Conservation (phyloP, 345 rosid genomes). For the Cardamine resedifolia region DNA sequence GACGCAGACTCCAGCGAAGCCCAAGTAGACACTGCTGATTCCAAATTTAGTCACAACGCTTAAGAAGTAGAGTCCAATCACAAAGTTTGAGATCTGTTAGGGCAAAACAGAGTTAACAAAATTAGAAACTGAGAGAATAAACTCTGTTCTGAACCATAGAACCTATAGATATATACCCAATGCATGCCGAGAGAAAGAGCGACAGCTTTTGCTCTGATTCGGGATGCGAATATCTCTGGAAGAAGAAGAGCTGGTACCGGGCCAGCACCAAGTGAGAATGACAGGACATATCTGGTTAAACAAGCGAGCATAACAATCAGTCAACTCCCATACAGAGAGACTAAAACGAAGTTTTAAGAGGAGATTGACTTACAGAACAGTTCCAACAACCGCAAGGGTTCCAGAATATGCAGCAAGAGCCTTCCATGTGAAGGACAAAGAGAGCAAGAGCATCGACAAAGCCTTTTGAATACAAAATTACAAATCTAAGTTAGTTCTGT, state of each 20-base stretch:
- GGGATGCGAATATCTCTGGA: slow-evolving; percentile 92
- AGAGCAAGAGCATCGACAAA: slow-evolving; percentile 87
- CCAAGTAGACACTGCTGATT: slow-evolving; percentile 87
- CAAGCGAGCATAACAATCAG: background rate
- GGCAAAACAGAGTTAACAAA: background rate
- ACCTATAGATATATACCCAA: slow-evolving; percentile 57
- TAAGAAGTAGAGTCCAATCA: slow-evolving; percentile 89
- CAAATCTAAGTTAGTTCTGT: background rate
- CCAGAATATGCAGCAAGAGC: slow-evolving; percentile 92
- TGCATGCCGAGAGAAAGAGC: slow-evolving; percentile 93
- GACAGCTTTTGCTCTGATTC: slow-evolving; percentile 98
- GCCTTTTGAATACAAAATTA: slow-evolving; percentile 49
- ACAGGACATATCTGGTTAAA: slow-evolving; percentile 73
- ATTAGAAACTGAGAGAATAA: slow-evolving; percentile 3
- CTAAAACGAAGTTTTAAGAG: background rate
- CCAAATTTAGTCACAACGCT: slow-evolving; percentile 89
- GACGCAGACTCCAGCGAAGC: slow-evolving; percentile 73
- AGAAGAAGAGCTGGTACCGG: slow-evolving; percentile 99
- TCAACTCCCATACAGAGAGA: background rate
- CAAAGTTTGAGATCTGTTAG: slow-evolving; percentile 82
- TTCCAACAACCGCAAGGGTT: slow-evolving; percentile 85
- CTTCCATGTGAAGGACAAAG: slow-evolving; percentile 92
- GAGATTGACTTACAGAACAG: slow-evolving; percentile 74
- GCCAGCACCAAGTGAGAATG: slow-evolving; percentile 98
- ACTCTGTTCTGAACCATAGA: slow-evolving; percentile 2